Base-by-base conservation (phyloP, 768 basidiomycete genomes). In the Xerocomellus intermedius region DNA sequence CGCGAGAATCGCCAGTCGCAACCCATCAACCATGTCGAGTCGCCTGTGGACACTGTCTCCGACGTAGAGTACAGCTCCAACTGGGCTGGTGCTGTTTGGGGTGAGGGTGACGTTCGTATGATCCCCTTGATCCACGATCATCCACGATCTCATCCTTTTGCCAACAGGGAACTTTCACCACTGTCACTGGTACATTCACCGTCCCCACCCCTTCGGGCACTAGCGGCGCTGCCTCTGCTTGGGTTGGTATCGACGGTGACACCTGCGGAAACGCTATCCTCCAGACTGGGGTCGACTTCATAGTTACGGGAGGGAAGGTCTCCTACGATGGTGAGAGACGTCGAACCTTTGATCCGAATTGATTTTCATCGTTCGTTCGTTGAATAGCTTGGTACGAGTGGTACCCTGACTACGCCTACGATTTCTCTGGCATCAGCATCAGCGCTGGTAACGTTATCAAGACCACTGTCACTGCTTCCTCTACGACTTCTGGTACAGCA, bases 191-290 rank as follows among this genome's bases (percentile, higher is more conserved):
- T 52, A 60, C 60, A 38, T 58, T 67, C 30, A 66, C 60, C 14
- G 52, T 55, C n/a, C 65, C 65, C 17, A 45, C 50, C 19, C 60
- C 52, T 16, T 42, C 48, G 1, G 63, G 65, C 8, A 48, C 4
- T 1, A 38, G 5, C 1, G 55, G 54, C 35, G 58, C 56, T 30
- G 58, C 63, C 22, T 52, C 56, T 48, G 63, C 63, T 28, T 66
- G 65, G 63, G 60, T 66, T 30, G 65, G 65, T 30, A 64, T 66
- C n/a, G 65, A 67, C 8, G 59, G 62, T 50, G 55, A 61, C 38
- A 52, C 43, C 13, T 57, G 59, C 36, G 5, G 1, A 7, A 56
- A 13, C 9, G 57, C 57, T 14, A 60, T 64, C 45, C 59, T 65
- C 47, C 62, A 66, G 50, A 57, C 62, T 8, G 64, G 64, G 30